Conservation (phyloP, 2,329 filamentous ascomycete species). For the Berkeleyomyces rouxiae region DNA sequence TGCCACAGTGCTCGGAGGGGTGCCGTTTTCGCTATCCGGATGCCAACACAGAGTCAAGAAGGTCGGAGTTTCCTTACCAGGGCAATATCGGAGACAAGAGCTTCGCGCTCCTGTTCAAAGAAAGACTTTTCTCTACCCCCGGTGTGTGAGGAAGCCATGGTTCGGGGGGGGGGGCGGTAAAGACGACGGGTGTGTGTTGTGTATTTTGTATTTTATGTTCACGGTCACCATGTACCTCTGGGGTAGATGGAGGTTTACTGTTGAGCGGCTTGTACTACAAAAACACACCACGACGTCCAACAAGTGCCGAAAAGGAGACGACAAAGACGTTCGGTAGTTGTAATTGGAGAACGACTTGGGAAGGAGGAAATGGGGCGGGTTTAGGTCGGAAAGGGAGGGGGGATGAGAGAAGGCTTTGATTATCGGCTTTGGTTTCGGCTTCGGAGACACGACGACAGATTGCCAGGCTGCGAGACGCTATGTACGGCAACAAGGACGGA, state of each 20-base stretch:
- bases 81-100: conserved; percentile 55
- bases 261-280: too few relatives aligned
- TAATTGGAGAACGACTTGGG: too few relatives aligned
- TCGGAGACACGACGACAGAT: neutral
- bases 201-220: too few relatives aligned
- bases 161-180: too few relatives aligned
- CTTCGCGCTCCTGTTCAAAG: conserved; percentile 61
- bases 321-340: too few relatives aligned
- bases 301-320: too few relatives aligned
- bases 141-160: conserved; percentile 3
- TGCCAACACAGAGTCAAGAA: neutral
- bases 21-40: neutral
- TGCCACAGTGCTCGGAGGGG: neutral
- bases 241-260: too few relatives aligned
- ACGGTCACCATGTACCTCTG: too few relatives aligned
- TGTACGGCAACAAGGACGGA: neutral
- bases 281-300: too few relatives aligned
- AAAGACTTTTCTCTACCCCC: conserved; percentile 35
- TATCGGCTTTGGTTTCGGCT: neutral
- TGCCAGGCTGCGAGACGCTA: neutral
- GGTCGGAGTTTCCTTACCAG: conserved; percentile 32
- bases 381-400: neutral
- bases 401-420: neutral
- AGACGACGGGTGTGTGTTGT: too few relatives aligned
- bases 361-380: too few relatives aligned